These are phyloP conservation scores for Cyclotella sp. DNA, from an alignment of 108 stramenopile species.

Conservation along the genomic window DNA sequence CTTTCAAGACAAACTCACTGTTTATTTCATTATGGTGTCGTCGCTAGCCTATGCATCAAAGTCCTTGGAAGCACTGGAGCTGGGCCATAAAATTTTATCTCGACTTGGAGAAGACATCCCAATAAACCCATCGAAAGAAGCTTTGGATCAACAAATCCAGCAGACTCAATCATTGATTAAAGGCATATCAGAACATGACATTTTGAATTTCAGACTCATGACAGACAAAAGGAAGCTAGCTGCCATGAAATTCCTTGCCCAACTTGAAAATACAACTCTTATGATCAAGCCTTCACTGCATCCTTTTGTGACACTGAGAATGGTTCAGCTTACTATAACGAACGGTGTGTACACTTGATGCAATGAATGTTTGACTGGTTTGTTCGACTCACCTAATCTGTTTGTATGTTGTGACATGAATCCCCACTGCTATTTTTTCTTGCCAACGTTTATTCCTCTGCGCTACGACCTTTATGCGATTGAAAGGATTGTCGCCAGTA, in stretches of 20 bases:
- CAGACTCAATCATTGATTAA: slow-evolving; percentile 8
- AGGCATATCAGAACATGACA: slow-evolving; percentile 12
- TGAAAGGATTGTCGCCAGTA: slow-evolving; percentile 15
- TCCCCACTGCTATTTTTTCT: too few relatives aligned
- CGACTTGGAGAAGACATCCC: slow-evolving; percentile 30
- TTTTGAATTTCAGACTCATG: slow-evolving; percentile 19
- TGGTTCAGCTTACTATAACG: slow-evolving; percentile 21
- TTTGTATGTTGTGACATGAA: too few relatives aligned
- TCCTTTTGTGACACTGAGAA: slow-evolving; percentile 4
- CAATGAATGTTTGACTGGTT: neutral
- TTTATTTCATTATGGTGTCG: neutral
- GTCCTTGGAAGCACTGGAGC: slow-evolving; percentile 10
- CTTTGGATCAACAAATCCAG: neutral
- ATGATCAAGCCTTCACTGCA: neutral
- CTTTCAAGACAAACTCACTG: slow-evolving; percentile 24
- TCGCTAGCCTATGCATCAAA: neutral
- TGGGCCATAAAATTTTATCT: neutral
- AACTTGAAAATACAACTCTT: neutral
- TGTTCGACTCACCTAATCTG: too few relatives aligned
- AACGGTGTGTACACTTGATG: too few relatives aligned
- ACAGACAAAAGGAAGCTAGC: slow-evolving; percentile 3
- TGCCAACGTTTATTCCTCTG: neutral
- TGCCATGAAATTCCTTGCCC: slow-evolving; percentile 26
- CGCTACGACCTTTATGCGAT: neutral
- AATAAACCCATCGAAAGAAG: neutral